Evolutionary conservation across 495 filamentous ascomycete species (phyloP), one percentile per base, ranked within the genome.

Genomic region (Talaromyces adpressus): DNA sequence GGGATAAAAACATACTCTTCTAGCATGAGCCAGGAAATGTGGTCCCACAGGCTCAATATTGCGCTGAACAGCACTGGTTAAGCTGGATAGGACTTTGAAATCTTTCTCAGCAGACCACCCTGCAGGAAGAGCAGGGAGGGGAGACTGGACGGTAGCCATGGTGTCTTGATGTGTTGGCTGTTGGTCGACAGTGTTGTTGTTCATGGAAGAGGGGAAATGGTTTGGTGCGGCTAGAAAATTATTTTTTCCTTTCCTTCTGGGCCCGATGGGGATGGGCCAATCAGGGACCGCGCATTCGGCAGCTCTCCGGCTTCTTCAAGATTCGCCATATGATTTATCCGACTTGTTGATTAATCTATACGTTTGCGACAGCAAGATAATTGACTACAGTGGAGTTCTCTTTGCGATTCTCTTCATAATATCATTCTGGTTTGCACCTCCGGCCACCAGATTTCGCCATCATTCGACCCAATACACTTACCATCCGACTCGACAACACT

Each of bases 21-120:
- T 91, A 68, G 94, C 94, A 76, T 98, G 92, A 64, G 94, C 95
- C 51, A 98, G 87, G 83, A 97, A 98, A 81, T 97, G 90, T 73
- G 93, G 93, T 66, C 94, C 94, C 66, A 97, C 90, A 57, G 94
- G 92, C 82, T 98, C 95, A 68, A 98, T 83, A 65, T 89, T 92
- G 63, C 92, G 88, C 78, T 91, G 85, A 25, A 84, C 89, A 22
- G 91, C 82, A 45, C 80, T 78, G 57, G 88, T 89, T 63, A 93
- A 76, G 61, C 80, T 77, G 67, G 87, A 87, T 61, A 93, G 75
- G 59, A 89, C 75, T 78, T 94, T 91, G 82, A 97, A 97, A 75
- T 96, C 89, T 74, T 92, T 93, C 67, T 97, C 92, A 47, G 86
- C 90, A 51, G 83, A 74, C 94, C 94, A 98, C 67, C 87, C 91